Base-by-base conservation (phyloP, 169 alveolate genomes). In the Toxoplasma gondii region DNA sequence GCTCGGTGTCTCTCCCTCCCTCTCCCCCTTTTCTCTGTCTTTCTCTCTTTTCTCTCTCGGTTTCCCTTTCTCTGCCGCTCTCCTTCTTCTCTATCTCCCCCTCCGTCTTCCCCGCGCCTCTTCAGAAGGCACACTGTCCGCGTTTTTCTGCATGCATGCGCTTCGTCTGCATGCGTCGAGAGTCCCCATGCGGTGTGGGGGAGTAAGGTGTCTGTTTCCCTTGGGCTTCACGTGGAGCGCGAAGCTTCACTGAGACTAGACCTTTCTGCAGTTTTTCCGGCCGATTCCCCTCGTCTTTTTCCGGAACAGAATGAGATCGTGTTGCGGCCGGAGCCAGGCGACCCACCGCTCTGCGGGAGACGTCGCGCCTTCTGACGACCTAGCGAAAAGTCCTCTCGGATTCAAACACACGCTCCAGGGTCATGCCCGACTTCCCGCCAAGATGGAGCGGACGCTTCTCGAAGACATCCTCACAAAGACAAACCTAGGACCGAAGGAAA, bases 401-500 rank as follows among this genome's bases (percentile, higher is more conserved):
- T 31, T 16, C 74, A 64, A 16, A 64, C 74, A 16, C 7, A 27
- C 74, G n/a, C 29, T 41, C 36, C 58, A 49, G 58, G 58, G 58
- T 5, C 90, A 82, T 24, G 19, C 17, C 38, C 90, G 90, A 16
- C 64, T 82, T 19, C 90, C 90, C 19, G 64, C 5, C 34, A 82
- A 82, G 36, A 36, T 82, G 19, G 67, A 82, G 19, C 27, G 38
- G 64, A 31, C 54, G 29, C 69, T 82, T 17, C 67, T 82, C 17
- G 90, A 82, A 43, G 69, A 41, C 24, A 82, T 82, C 24, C 67
- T 19, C 54, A 31, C 69, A 22, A 39, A 49, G n/a, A 82, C 90
- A 12, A 82, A 82, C 38, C 67, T 82, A 24, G 64, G 90, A 36
- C 90, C 90, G 67, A 82, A 38, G 27, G 90, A 82, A 82, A 82